These are phyloP conservation scores for Eragrostis tef DNA, from an alignment of 202 grass and related monocot genomes.

Conservation along the genomic window DNA sequence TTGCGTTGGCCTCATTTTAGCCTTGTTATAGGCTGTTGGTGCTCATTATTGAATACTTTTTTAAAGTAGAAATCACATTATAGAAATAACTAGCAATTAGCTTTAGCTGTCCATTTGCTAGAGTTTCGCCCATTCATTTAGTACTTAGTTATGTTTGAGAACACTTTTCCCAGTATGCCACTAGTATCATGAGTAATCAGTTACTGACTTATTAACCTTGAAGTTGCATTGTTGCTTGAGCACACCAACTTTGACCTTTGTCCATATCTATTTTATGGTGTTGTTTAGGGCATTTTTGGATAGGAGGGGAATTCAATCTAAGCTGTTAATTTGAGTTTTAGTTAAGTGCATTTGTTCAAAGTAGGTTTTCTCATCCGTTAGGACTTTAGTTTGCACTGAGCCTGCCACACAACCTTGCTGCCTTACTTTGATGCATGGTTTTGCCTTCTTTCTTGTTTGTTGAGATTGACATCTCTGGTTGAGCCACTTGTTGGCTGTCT, in stretches of 20 bases:
- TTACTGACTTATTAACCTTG: neutral
- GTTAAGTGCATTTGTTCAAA: neutral
- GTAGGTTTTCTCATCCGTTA: neutral
- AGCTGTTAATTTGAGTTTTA: neutral
- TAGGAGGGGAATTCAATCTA: neutral
- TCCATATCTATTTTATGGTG: neutral
- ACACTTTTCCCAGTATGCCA: neutral
- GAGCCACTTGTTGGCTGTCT: neutral
- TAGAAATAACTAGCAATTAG: neutral
- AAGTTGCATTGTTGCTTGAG: slow-evolving; percentile 20
- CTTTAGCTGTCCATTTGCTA: neutral
- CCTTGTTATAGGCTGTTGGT: neutral
- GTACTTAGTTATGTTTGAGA: neutral
- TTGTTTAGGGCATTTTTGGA: neutral
- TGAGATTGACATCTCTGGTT: neutral
- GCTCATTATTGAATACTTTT: neutral
- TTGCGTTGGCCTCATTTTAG: neutral
- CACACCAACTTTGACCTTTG: neutral
- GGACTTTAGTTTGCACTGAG: neutral
- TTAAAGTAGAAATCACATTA: too few species aligned
- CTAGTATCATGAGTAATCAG: neutral
- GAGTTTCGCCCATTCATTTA: neutral
- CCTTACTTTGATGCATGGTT: neutral
- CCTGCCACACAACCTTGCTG: neutral
- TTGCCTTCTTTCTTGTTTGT: neutral